These are phyloP conservation scores for Fraxinus excelsior DNA, from an alignment of 257 asterid species.

Conservation along the genomic window DNA sequence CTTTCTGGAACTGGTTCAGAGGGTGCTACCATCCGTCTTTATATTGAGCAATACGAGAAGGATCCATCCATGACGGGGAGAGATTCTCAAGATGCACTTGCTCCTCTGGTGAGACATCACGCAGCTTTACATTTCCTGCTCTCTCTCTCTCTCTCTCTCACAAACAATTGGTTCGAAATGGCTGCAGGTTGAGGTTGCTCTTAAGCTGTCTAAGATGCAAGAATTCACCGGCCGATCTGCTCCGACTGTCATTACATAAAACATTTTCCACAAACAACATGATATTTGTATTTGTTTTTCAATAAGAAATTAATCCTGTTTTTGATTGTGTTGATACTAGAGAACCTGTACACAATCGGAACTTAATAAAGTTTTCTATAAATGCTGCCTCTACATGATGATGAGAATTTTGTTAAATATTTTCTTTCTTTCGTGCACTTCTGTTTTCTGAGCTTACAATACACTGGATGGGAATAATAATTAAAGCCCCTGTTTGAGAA, in stretches of 20 bases:
- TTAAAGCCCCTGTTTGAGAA: too few species aligned
- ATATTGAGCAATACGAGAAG: conserved; percentile 91
- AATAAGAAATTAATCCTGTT: too few species aligned
- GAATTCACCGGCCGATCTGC: conserved; percentile 90
- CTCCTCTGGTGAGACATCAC: conserved; percentile 64
- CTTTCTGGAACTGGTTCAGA: conserved; percentile 99
- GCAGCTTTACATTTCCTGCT: background rate
- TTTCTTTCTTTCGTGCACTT: too few species aligned
- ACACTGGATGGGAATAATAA: too few species aligned
- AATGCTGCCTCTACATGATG: background rate
- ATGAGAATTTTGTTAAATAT: background rate
- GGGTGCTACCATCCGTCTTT: conserved; percentile 96
- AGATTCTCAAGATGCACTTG: conserved; percentile 87
- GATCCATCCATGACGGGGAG: conserved; percentile 79
- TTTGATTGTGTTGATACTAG: background rate
- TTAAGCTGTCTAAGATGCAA: conserved; percentile 86
- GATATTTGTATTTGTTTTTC: background rate
- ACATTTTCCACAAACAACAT: background rate
- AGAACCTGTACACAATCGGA: background rate
- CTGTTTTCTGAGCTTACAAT: too few species aligned
- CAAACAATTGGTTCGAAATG: conserved; percentile 7
- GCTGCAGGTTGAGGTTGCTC: conserved; percentile 85
- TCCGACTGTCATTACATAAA: conserved; percentile 89
- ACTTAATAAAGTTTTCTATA: background rate
- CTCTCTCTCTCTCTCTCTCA: background rate